A percentile compares a stretch with the other conserved stretches of the same genome.
These are phyloP conservation scores for Bipolaris bicolor DNA, from an alignment of 2,329 filamentous ascomycete species.

Conservation along the genomic window DNA sequence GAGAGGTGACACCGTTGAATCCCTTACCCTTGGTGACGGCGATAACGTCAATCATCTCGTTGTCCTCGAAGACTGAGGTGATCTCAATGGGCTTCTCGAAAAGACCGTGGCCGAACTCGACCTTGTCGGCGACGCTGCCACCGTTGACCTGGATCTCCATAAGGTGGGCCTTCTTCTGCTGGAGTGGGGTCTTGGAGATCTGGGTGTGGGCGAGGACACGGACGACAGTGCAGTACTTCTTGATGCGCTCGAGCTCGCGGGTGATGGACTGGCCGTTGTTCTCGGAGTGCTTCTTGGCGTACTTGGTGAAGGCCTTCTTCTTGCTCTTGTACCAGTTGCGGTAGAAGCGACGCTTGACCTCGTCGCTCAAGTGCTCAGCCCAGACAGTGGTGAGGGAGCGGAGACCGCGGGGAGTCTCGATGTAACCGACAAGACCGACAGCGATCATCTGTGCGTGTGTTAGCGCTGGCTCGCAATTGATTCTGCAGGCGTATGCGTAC, in stretches of 20 bases:
- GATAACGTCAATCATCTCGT: constrained; percentile 99
- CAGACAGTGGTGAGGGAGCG: constrained; percentile 99
- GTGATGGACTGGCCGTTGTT: constrained; percentile 87
- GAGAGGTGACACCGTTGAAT: constrained; percentile 93
- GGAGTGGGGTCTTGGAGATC: constrained; percentile 98
- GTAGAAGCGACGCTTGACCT: constrained; percentile 99
- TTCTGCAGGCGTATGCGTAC: constrained; percentile 71
- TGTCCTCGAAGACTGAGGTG: constrained; percentile 95
- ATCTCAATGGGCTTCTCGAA: constrained; percentile 99
- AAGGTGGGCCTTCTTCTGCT: constrained; percentile 99
- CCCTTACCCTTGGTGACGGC: constrained; percentile 99
- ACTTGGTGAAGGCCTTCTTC: constrained; percentile 99
- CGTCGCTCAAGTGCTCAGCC: constrained; percentile 98
- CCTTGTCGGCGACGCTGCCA: constrained; percentile 94
- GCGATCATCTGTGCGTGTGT: constrained; percentile 83
- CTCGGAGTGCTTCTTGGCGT: constrained; percentile 99
- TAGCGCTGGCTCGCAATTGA: constrained; percentile 49
- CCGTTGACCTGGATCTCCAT: constrained; percentile 99
- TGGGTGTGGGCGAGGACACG: constrained; percentile 99
- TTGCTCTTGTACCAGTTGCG: constrained; percentile 99
- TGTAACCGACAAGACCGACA: constrained; percentile 99
- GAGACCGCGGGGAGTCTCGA: constrained; percentile 99
- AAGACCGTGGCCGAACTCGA: constrained; percentile 89
- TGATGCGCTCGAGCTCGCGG: constrained; percentile 98
- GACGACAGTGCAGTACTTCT: constrained; percentile 99